Conservation (phyloP, 1,139 yeast species). For the Debaryomyces subglobosus region DNA sequence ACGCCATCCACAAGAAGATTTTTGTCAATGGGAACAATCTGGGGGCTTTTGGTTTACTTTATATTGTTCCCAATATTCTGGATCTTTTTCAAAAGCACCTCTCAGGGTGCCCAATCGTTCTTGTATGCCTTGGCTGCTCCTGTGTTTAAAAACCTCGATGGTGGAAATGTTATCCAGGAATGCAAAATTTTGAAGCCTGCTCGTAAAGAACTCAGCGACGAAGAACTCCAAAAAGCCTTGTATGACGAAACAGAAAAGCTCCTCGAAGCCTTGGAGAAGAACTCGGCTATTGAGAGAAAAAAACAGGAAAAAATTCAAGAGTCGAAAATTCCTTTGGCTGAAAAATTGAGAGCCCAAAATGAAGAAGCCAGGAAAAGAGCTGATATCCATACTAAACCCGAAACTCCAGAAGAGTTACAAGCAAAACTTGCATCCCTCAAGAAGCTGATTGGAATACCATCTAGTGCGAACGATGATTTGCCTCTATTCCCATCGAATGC, state of each 20-base stretch:
- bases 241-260: constrained; percentile 62
- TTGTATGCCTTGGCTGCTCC: constrained; percentile 76
- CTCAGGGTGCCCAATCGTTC: constrained; percentile 79
- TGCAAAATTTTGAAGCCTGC: constrained; percentile 63
- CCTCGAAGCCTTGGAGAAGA: constrained; percentile 65
- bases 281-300: constrained; percentile 67
- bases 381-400: constrained; percentile 37
- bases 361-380: constrained; percentile 23
- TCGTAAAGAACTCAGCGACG: constrained; percentile 66
- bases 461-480: constrained; percentile 19
- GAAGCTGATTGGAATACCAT: constrained; percentile 26
- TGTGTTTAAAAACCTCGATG: constrained; percentile 56
- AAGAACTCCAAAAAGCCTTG: constrained; percentile 60
- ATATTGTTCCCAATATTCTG: constrained; percentile 81
- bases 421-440: constrained; percentile 35
- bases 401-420: constrained; percentile 38
- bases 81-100: constrained; percentile 72
- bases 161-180: constrained; percentile 74
- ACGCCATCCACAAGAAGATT: constrained; percentile 83
- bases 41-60: constrained; percentile 70
- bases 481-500: constrained; percentile 30
- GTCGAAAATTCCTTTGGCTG: constrained; percentile 7
- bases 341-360: constrained; percentile 15
- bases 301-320: constrained; percentile 29
- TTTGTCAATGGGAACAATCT: constrained; percentile 72